Evolutionary conservation across 306 rosid genomes (phyloP).

Genomic region (Prunus campanulata): DNA sequence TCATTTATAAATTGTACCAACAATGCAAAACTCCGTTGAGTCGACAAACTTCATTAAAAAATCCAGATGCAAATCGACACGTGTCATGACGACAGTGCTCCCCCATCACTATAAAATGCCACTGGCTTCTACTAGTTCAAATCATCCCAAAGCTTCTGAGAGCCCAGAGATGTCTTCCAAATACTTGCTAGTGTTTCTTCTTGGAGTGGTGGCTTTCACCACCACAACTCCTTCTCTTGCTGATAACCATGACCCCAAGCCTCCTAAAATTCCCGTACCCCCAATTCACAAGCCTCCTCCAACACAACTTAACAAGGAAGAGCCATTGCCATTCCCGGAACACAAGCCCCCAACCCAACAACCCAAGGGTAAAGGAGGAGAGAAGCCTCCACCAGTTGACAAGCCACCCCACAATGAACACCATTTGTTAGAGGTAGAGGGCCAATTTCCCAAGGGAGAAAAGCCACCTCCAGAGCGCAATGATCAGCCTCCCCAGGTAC

Average conservation of each 20-base stretch:
- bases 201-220: conserved; percentile 33
- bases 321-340: background rate
- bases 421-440: background rate
- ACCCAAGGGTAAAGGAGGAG: too few relatives aligned
- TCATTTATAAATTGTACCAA: background rate
- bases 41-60: background rate
- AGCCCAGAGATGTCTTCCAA: conserved; percentile 22
- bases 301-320: background rate
- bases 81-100: background rate
- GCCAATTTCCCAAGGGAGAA: background rate
- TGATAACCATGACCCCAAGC: background rate
- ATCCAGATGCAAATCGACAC: background rate
- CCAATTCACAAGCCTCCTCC: conserved; percentile 24
- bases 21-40: background rate
- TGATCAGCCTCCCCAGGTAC: background rate
- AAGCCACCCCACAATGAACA: background rate
- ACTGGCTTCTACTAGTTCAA: background rate
- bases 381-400: too few relatives aligned
- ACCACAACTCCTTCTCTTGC: conserved; percentile 24
- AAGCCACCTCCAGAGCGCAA: conserved; percentile 7
- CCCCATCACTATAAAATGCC: conserved; percentile 23
- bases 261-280: background rate
- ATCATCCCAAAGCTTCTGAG: background rate
- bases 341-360: background rate
- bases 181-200: conserved; percentile 13